Conservation (phyloP, 228 moss, liverwort and hornwort species). For the Sphagnum magellanicum region DNA sequence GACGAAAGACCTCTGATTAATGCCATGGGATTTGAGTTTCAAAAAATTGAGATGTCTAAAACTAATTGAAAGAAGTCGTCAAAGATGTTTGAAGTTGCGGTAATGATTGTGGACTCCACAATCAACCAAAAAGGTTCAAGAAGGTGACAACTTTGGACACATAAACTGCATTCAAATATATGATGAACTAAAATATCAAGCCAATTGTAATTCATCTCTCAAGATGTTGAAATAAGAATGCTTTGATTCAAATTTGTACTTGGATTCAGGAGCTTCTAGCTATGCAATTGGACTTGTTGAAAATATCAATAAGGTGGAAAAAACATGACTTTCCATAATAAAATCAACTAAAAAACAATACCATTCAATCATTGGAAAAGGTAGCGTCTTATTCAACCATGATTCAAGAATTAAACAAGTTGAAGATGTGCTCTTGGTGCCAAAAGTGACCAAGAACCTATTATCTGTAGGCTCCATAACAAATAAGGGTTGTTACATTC, state of each 20-base stretch:
- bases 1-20: background rate
- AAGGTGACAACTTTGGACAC: no score
- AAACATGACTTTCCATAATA: background rate
- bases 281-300: background rate
- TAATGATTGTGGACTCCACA: background rate
- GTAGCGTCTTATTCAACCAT: background rate
- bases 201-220: no score
- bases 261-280: background rate
- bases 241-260: background rate
- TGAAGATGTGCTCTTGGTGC: background rate
- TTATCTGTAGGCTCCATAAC: background rate
- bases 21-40: background rate
- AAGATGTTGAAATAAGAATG: background rate
- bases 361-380: background rate
- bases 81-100: background rate
- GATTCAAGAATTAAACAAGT: background rate
- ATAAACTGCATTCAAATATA: no score
- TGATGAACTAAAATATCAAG: no score
- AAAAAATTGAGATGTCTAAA: background rate
- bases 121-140: background rate
- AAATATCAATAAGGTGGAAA: background rate
- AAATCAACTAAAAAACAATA: background rate
- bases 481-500: background rate
- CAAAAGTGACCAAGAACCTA: background rate
- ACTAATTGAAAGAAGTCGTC: background rate